Evolutionary conservation across 108 stramenopile species (phyloP), one percentile per base, ranked within the genome.

Genomic region (Cylindrotheca closterium): DNA sequence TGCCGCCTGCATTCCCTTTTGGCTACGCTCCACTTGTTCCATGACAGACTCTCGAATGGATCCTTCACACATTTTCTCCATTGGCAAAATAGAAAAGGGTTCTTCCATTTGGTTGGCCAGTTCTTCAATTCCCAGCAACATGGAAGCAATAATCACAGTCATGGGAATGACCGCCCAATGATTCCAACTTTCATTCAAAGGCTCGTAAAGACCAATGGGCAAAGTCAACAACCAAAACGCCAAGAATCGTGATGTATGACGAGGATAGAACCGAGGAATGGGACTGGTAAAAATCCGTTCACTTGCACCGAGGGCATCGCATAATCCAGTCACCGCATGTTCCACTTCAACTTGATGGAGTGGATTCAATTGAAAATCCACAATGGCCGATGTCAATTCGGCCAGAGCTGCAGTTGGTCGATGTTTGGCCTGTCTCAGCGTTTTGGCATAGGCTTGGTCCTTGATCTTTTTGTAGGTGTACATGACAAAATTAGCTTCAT

Each of bases 101-200:
- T 90, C 89, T 72, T 90, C 86, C 48, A 88, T 50, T 50, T 91
- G 86, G 30, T 65, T 74, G 10, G 83, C 81, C 50, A 87, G 60
- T 49, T 86, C 85, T 29, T 86, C 89, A 24, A 87, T 80, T 10
- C 89, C 89, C 46, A 90, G 74, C 32, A 90, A 58, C 61, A 83
- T 85, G 30, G 79, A 59, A 2, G 70, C 51, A n/a, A 86, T 33
- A 12, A 76, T 32, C 0, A 60, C 58, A 31, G 57, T 54, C 0
- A 67, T 67, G 4, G 89, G 89, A 37, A 89, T 72, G 53, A 75
- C 56, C 24, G 57, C 71, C 8, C 53, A 49, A 59, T 71, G 74
- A 26, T 65, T 69, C 68, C 67, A 75, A 2, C 45, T 33, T 4
- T 21, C 5, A 12, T 59, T 53, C 51, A 89, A 83, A 17, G 70